Evolutionary conservation across 345 rosid species (phyloP), one percentile per base, ranked within the genome.

Genomic region (Salix brachista): DNA sequence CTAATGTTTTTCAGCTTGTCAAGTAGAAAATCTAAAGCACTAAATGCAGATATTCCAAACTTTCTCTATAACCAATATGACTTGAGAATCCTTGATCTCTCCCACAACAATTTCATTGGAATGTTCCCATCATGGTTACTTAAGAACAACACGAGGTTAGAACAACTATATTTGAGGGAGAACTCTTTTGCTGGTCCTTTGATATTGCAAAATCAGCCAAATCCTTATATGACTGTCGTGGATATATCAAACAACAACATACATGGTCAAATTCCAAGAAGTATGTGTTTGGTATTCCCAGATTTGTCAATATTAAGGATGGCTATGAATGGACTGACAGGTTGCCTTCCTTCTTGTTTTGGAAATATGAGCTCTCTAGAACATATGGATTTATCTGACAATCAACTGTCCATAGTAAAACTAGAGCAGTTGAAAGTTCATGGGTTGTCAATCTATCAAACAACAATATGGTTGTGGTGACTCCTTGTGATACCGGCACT

Each of bases 81-180:
- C 16, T 44, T 84, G 71, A 66, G 39, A 62, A 0, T 1, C 2
- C 60, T 78, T 52, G 73, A 65, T 41, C 78, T 84, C 3, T 61
- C 65, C 39, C 18, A 52, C 1, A 70, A n/a, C 37, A 13, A 30
- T 0, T 10, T 84, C 12, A 46, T 0, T 0, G 82, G 74, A 54
- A 34, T 11, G 10, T 61, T 80, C 39, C 87, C 82, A 2, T 0
- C 11, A 23, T 85, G 87, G 87, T 66, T 82, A 39, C 19, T 85
- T 5, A 12, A 32, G 23, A 85, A 85, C 70, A 85, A 85, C 25
- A 56, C 81, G 19, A 54, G 42, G 0, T 68, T 85, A 30, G 26
- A 39, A 32, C 0, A 0, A 0, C 58, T 82, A 3, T 0, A 14
- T 3, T 25, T 85, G 12, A 17, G 0, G 1, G 42, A 46, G 0